Conservation (phyloP, 202 grass and related monocot species). For the Saccharum hybrid region DNA sequence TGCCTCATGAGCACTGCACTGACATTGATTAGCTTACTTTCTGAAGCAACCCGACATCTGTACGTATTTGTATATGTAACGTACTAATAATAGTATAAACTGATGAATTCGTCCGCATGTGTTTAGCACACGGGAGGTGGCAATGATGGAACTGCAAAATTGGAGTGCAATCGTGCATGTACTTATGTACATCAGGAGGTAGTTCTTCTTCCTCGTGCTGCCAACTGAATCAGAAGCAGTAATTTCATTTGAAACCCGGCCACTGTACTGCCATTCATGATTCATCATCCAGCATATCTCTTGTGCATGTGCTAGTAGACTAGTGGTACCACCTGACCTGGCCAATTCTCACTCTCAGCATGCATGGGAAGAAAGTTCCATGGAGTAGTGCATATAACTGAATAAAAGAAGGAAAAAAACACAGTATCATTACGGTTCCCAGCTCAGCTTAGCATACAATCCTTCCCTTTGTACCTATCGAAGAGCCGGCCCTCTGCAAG, state of each 20-base stretch:
- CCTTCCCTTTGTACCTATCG: not conserved
- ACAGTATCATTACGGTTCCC: not conserved
- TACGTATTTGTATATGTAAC: not conserved
- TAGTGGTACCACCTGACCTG: not conserved
- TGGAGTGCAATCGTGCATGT: too few relatives aligned
- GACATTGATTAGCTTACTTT: not conserved
- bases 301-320: not conserved
- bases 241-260: not conserved
- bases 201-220: not conserved
- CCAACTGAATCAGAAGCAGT: not conserved
- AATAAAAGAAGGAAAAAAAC: not conserved
- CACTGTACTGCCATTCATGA: not conserved
- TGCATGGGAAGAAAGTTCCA: slow-evolving; percentile 32
- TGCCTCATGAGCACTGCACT: slow-evolving; percentile 1
- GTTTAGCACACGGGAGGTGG: not conserved
- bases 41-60: slow-evolving; percentile 20
- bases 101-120: not conserved
- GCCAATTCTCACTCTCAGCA: not conserved
- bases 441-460: not conserved
- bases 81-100: not conserved
- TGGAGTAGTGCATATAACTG: not conserved
- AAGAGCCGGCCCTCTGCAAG: not conserved
- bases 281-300: not conserved
- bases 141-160: too few relatives aligned
- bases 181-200: not conserved